A percentile compares a stretch with the other conserved stretches of the same genome.
These are phyloP conservation scores for Hypomontagnella submonticulosa DNA, from an alignment of 495 filamentous ascomycete genomes.

Conservation along the genomic window DNA sequence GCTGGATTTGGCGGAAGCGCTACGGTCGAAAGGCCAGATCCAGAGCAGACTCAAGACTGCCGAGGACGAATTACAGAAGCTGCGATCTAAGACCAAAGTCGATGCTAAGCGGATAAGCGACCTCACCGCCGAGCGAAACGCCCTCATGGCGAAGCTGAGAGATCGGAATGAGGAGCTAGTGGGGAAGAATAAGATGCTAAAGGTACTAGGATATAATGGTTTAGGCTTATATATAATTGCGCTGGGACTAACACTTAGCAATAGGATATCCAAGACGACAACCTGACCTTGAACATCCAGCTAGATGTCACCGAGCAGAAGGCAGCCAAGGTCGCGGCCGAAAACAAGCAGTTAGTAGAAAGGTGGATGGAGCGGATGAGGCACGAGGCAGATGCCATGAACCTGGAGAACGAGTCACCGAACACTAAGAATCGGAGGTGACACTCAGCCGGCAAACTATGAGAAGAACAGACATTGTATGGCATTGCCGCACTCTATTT, in stretches of 20 bases:
- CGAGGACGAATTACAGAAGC: constrained; percentile 69
- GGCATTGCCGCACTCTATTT: constrained; percentile 37
- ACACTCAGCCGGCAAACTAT: not conserved
- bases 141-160: constrained; percentile 69
- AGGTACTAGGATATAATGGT: constrained; percentile 59
- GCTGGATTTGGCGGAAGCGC: constrained; percentile 76
- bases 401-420: constrained; percentile 63
- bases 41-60: constrained; percentile 67
- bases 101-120: constrained; percentile 68
- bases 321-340: constrained; percentile 72
- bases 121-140: constrained; percentile 70
- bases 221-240: constrained; percentile 2
- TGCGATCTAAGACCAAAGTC: constrained; percentile 65
- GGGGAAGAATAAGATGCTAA: constrained; percentile 82
- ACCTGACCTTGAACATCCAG: constrained; percentile 84
- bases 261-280: constrained; percentile 89
- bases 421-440: constrained; percentile 33
- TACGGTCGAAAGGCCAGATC: constrained; percentile 74
- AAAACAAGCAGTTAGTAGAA: constrained; percentile 89
- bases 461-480: constrained; percentile 21
- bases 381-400: constrained; percentile 89
- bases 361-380: constrained; percentile 91
- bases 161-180: constrained; percentile 88
- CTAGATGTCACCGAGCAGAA: constrained; percentile 85
- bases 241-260: constrained; percentile 18